phyloP scores from a whole-genome alignment of 2,329 filamentous ascomycete species.

The Thelonectria blattea region DNA sequence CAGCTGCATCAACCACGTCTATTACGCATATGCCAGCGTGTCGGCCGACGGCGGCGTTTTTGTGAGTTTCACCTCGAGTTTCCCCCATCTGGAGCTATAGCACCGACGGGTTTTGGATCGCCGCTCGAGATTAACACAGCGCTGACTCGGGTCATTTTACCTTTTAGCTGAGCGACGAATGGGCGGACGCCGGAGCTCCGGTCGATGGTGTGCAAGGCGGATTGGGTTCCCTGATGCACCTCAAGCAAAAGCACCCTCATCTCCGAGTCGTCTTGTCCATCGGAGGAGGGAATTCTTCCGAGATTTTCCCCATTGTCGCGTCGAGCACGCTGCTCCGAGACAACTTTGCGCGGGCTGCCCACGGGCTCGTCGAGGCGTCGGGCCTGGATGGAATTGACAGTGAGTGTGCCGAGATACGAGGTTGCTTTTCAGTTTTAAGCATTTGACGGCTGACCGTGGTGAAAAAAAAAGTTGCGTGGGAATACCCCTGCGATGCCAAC shows the following conservation, averaged over 20 bases:
- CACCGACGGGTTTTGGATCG: constrained; percentile 12
- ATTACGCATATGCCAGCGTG: constrained; percentile 82
- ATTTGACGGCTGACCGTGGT: constrained; percentile 20
- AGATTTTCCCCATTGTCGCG: constrained; percentile 72
- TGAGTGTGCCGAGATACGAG: constrained; percentile 47
- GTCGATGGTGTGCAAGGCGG: constrained; percentile 76
- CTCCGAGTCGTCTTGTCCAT: constrained; percentile 80
- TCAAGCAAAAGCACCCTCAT: constrained; percentile 73
- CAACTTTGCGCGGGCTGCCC: constrained; percentile 73
- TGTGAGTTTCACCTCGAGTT: constrained; percentile 56
- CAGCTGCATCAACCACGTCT: constrained; percentile 79
- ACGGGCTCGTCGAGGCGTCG: constrained; percentile 71
- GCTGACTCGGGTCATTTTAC: constrained; percentile 36
- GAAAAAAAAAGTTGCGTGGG: constrained; percentile 78
- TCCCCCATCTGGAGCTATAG: constrained; percentile 4
- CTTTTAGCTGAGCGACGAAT: constrained; percentile 76
- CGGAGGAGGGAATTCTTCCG: constrained; percentile 70
- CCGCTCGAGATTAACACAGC: constrained; percentile 13
- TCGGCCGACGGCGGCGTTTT: constrained; percentile 75
- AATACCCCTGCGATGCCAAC: constrained; percentile 70
- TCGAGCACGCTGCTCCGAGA: constrained; percentile 64
- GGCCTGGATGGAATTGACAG: constrained; percentile 71
- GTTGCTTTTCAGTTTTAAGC: not conserved
- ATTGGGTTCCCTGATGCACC: constrained; percentile 72
- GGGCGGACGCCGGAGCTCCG: constrained; percentile 73